Conservation (phyloP, 805 yeast species). For the Saccharomycopsis fodiens region DNA sequence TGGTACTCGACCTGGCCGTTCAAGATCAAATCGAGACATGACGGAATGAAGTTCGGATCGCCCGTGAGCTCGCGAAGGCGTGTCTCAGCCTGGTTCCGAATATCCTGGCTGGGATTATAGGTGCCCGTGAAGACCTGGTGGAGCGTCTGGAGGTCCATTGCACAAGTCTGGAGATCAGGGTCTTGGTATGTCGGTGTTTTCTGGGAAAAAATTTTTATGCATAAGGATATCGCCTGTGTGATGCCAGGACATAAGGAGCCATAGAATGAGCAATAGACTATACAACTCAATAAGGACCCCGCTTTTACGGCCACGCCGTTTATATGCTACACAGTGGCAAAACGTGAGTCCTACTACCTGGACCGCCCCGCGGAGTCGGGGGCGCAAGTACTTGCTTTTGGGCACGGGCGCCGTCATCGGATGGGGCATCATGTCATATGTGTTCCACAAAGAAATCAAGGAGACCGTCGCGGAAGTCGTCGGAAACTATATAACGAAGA, state of each 20-base stretch:
- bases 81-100: slow-evolving; percentile 62
- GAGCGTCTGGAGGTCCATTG: slow-evolving; percentile 62
- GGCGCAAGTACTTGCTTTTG: background rate
- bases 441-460: slow-evolving; percentile 49
- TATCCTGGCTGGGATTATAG: slow-evolving; percentile 52
- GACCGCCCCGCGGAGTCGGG: background rate
- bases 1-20: slow-evolving; percentile 40
- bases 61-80: slow-evolving; percentile 33
- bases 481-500: slow-evolving; percentile 78
- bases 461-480: slow-evolving; percentile 75
- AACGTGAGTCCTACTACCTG: background rate
- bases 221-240: too few relatives aligned
- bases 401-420: background rate
- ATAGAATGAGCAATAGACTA: too few relatives aligned
- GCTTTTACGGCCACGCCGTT: too few relatives aligned
- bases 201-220: background rate
- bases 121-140: slow-evolving; percentile 78
- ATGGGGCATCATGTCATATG: slow-evolving; percentile 28
- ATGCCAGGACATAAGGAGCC: too few relatives aligned
- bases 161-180: too few relatives aligned
- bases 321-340: too few relatives aligned
- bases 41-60: slow-evolving; percentile 69
- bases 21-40: slow-evolving; percentile 69
- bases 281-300: too few relatives aligned
- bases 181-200: background rate